Percentiles rank a stretch among this genome's conserved stretches.
phyloP scores from a whole-genome alignment of 768 basidiomycete genomes.

The Lactarius hengduanensis region DNA sequence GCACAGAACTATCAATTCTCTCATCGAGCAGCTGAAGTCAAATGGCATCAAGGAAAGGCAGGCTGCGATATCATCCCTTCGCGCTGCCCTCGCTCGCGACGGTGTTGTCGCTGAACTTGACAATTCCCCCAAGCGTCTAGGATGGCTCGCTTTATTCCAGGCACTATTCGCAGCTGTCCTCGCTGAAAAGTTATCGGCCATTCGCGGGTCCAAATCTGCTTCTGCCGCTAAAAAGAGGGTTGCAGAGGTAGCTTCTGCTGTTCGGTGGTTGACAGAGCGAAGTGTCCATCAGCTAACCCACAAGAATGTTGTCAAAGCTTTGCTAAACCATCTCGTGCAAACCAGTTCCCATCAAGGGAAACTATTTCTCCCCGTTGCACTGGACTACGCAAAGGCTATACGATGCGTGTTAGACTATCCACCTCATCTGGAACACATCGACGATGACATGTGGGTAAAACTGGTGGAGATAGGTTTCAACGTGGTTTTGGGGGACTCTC shows the following conservation, averaged over 20 bases:
- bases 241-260: conserved; percentile 57
- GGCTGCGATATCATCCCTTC: conserved; percentile 56
- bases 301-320: conserved; percentile 49
- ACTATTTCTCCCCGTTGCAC: conserved; percentile 61
- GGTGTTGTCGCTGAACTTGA: conserved; percentile 45
- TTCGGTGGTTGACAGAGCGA: conserved; percentile 74
- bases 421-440: conserved; percentile 79
- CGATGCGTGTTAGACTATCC: conserved; percentile 58
- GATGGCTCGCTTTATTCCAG: conserved; percentile 71
- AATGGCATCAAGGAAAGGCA: conserved; percentile 70
- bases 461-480: conserved; percentile 76
- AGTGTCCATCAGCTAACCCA: conserved; percentile 52
- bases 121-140: conserved; percentile 37
- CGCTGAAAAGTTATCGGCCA: conserved; percentile 53
- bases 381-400: conserved; percentile 82
- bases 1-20: conserved; percentile 44
- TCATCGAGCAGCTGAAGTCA: conserved; percentile 54
- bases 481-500: conserved; percentile 63
- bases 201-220: conserved; percentile 39
- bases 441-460: conserved; percentile 60
- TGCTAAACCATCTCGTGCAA: conserved; percentile 65
- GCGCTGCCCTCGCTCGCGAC: conserved; percentile 50
- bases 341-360: conserved; percentile 52
- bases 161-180: conserved; percentile 66
- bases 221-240: conserved; percentile 59